Conservation (phyloP, 441 rosid genomes). For the Rhodomyrtus psidioides region DNA sequence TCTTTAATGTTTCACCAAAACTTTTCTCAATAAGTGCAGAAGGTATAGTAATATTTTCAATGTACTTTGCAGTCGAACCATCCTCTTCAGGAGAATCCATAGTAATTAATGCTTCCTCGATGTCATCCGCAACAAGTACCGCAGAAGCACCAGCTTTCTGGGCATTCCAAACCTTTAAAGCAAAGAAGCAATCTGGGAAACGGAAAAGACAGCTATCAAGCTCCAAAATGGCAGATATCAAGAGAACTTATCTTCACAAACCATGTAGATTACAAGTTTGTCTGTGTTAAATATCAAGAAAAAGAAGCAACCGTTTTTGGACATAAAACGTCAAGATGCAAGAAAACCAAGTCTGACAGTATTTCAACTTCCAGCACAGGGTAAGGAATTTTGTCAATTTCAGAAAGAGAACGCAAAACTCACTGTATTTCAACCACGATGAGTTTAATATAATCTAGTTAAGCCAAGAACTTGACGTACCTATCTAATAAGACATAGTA, state of each 20-base stretch:
- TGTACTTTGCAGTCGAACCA: slow-evolving; percentile 53
- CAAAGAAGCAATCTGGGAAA: slow-evolving; percentile 80
- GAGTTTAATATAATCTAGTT: neutral
- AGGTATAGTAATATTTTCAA: slow-evolving; percentile 93
- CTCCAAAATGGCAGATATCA: neutral
- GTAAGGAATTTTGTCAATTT: neutral
- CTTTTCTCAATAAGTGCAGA: slow-evolving; percentile 86
- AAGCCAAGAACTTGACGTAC: neutral
- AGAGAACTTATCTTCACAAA: neutral
- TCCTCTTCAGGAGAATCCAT: slow-evolving; percentile 96
- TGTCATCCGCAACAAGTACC: slow-evolving; percentile 86
- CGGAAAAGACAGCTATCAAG: neutral
- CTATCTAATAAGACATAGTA: neutral
- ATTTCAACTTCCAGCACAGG: neutral
- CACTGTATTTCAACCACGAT: neutral
- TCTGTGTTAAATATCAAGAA: neutral
- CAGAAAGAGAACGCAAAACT: neutral
- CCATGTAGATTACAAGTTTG: neutral
- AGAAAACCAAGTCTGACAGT: neutral
- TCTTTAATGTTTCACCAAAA: slow-evolving; percentile 70
- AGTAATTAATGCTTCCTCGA: slow-evolving; percentile 82
- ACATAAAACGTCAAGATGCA: neutral
- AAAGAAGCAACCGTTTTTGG: neutral
- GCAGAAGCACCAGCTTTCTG: slow-evolving; percentile 98
- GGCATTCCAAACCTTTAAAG: slow-evolving; percentile 96